phyloP scores from a whole-genome alignment of 257 asterid species.

The Capsicum baccatum region DNA sequence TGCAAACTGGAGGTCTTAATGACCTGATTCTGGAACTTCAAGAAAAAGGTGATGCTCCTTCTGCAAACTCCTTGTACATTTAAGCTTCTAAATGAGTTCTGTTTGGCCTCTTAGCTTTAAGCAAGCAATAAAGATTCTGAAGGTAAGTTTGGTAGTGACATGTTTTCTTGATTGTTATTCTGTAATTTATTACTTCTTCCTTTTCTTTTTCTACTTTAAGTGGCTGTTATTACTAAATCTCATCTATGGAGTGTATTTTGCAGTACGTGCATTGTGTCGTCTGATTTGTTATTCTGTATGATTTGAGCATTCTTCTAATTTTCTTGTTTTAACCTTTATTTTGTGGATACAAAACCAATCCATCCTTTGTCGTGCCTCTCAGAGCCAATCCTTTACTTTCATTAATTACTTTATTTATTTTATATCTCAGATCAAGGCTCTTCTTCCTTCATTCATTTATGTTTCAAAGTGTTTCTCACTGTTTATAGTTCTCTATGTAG shows the following conservation, averaged over 20 bases:
- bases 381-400: not conserved
- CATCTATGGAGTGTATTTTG: not conserved
- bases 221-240: not conserved
- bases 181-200: not conserved
- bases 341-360: slow-evolving; percentile 17
- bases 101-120: not conserved
- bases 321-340: not conserved
- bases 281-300: not conserved
- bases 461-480: slow-evolving; percentile 22
- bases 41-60: slow-evolving; percentile 51
- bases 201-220: not conserved
- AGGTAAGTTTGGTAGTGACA: slow-evolving; percentile 3
- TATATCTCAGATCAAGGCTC: not conserved
- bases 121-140: slow-evolving; percentile 20
- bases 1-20: slow-evolving; percentile 52
- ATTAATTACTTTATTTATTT: not conserved
- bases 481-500: not conserved
- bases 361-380: slow-evolving; percentile 20
- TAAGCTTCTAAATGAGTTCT: slow-evolving; percentile 22
- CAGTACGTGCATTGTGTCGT: not conserved
- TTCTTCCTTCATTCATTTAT: not conserved
- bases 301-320: not conserved
- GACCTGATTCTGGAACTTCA: slow-evolving; percentile 70
- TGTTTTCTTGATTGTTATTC: slow-evolving; percentile 18
- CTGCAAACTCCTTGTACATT: not conserved